Evolutionary conservation across 306 rosid species (phyloP).

Genomic region (Medicago arabica): DNA sequence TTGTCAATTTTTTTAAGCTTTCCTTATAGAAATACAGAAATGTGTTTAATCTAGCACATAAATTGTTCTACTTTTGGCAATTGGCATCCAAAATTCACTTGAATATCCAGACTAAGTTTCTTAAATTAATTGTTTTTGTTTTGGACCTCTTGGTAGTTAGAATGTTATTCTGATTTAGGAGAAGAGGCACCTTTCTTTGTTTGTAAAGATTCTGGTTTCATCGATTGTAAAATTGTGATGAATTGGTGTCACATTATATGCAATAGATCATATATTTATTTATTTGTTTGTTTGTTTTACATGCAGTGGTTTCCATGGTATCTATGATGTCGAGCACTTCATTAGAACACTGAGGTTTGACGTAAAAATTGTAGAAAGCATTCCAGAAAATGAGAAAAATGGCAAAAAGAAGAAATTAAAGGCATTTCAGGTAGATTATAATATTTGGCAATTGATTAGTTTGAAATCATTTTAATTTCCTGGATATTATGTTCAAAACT

Average conservation of each 20-base stretch:
- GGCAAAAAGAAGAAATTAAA: conserved; percentile 90
- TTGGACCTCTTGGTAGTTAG: conserved; percentile 2
- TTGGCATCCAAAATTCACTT: conserved; percentile 6
- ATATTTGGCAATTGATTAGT: conserved; percentile 26
- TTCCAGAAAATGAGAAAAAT: conserved; percentile 78
- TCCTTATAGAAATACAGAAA: background rate
- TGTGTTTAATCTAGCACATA: background rate
- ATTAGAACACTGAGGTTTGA: conserved; percentile 77
- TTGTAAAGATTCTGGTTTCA: conserved; percentile 9
- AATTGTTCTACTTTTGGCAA: background rate
- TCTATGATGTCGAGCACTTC: conserved; percentile 96
- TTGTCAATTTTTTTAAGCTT: background rate
- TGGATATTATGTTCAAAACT: conserved; percentile 26
- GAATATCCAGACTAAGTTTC: background rate
- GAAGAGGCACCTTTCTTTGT: conserved; percentile 2
- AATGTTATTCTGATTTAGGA: conserved; percentile 27
- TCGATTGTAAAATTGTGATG: conserved; percentile 30
- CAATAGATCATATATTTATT: background rate
- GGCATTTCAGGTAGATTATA: conserved; percentile 73
- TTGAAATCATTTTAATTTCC: conserved; percentile 35
- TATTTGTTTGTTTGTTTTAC: conserved; percentile 32
- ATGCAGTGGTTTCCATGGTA: conserved; percentile 89
- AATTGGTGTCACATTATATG: conserved; percentile 5
- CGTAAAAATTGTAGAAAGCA: conserved; percentile 78
- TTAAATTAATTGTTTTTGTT: conserved; percentile 5